Evolutionary conservation across 208 protist genomes (phyloP), one percentile per base, ranked within the genome.

Genomic region (Paratrypanosoma confusum): DNA sequence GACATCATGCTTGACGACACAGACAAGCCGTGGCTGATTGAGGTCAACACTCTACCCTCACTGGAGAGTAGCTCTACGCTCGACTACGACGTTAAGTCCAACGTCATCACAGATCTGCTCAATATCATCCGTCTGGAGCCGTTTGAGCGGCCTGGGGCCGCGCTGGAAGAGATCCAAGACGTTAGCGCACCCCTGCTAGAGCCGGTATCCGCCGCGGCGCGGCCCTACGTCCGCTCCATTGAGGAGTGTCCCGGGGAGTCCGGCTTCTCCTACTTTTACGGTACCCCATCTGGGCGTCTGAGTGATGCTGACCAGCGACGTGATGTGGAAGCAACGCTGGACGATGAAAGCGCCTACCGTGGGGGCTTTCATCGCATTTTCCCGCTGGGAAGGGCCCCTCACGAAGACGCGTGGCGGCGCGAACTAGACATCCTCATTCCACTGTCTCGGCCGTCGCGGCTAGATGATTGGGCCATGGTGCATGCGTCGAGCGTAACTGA

Each of bases 21-120:
- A 8, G 57, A 87, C n/a, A 62, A 65, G 2, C 81, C 85, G 5
- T 77, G 57, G 36, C 66, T 96, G 8, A 63, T 96, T 17, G 89
- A 96, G 39, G 82, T 96, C 14, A 96, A 96, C 64, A 92, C 85
- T 29, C 47, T 96, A 24, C 89, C 89, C 1, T 92, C 85, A 4
- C 68, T 96, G 23, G 78, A 83, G 40, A 93, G 81, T 56, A 86
- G 71, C 48, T 90, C 80, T 17, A 2, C 63, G 2, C 73, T 96
- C 28, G 89, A 96, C 53, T 87, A 93, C 50, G 44, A 64, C 5
- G 74, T 84, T 3, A 96, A 96, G 45, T 84, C 65, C 1, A 87
- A 80, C 39, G 63, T 96, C n/a, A 54, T 89, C 20, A 40, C 89
- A 0, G 81, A 93, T 50, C 31, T 94, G 33, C 64, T 96, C 4